These are phyloP conservation scores for Cryptococcus depauperatus DNA, from an alignment of 1,284 basidiomycete genomes.

Conservation along the genomic window DNA sequence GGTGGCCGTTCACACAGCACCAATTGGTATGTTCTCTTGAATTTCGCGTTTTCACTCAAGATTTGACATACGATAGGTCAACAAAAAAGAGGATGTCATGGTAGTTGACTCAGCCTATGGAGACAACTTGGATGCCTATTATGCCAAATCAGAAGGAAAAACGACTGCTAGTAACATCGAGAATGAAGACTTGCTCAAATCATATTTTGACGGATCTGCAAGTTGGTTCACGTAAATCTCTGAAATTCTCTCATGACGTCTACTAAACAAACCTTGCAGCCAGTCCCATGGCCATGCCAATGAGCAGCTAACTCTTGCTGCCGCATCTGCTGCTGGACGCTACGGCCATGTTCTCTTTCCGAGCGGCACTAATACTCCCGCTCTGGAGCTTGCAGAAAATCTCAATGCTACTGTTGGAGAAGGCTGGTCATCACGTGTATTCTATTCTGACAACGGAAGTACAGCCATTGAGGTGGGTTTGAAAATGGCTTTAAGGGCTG, in stretches of 20 bases:
- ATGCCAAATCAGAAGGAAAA: conserved; percentile 29
- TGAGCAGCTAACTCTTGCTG: conserved; percentile 70
- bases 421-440: conserved; percentile 85
- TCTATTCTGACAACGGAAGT: conserved; percentile 89
- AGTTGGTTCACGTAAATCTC: conserved; percentile 82
- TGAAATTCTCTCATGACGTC: not conserved
- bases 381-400: conserved; percentile 50
- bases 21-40: conserved; percentile 42
- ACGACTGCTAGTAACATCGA: conserved; percentile 3
- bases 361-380: conserved; percentile 75
- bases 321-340: conserved; percentile 78
- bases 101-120: conserved; percentile 85
- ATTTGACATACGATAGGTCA: conserved; percentile 46
- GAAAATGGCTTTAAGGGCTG: conserved; percentile 89
- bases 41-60: not conserved
- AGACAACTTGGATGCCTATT: conserved; percentile 73
- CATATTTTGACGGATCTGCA: conserved; percentile 82
- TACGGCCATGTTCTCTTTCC: conserved; percentile 98
- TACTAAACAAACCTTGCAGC: conserved; percentile 8
- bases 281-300: conserved; percentile 83
- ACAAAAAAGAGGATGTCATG: conserved; percentile 63
- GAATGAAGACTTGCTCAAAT: conserved; percentile 51
- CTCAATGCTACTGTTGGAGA: conserved; percentile 49
- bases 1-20: conserved; percentile 99
- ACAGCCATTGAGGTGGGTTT: conserved; percentile 94